Conservation (phyloP, 345 rosid species). For the Capsella bursapastoris region DNA sequence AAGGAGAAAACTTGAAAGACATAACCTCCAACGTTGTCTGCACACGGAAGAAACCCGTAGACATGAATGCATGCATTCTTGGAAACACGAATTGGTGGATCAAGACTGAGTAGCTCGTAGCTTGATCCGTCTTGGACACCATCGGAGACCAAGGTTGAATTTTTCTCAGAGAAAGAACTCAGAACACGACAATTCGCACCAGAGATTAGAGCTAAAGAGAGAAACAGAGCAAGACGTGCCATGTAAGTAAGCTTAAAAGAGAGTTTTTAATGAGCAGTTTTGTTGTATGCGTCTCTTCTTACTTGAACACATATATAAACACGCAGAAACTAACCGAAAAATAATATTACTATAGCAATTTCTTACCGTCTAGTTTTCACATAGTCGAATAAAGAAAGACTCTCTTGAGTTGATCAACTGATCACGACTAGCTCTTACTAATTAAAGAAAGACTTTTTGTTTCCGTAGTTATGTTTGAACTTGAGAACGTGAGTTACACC, state of each 20-base stretch:
- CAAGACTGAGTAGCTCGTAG: conserved; percentile 13
- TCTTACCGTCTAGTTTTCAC: background rate
- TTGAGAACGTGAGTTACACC: background rate
- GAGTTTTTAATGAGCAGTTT: background rate
- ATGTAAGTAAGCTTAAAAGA: conserved; percentile 23
- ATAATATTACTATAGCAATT: background rate
- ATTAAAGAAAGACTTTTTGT: background rate
- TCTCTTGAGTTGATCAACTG: background rate
- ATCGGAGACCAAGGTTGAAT: conserved; percentile 15
- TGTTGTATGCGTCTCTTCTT: background rate
- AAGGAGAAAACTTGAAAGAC: conserved; percentile 40
- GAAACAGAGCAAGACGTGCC: conserved; percentile 41
- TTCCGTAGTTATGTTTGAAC: too few species aligned
- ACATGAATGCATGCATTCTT: conserved; percentile 31
- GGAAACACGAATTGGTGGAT: conserved; percentile 14
- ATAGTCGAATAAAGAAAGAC: background rate
- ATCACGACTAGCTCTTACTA: background rate
- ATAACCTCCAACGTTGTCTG: conserved; percentile 39
- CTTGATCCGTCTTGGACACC: conserved; percentile 24
- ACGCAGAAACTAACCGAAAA: background rate
- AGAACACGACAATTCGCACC: conserved; percentile 33
- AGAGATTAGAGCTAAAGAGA: conserved; percentile 25
- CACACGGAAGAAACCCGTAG: conserved; percentile 39
- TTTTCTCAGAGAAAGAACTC: conserved; percentile 24
- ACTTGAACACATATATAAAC: background rate